Evolutionary conservation across 2,329 filamentous ascomycete species (phyloP), one percentile per base, ranked within the genome.

Genomic region (Calonectria hongkongensis): DNA sequence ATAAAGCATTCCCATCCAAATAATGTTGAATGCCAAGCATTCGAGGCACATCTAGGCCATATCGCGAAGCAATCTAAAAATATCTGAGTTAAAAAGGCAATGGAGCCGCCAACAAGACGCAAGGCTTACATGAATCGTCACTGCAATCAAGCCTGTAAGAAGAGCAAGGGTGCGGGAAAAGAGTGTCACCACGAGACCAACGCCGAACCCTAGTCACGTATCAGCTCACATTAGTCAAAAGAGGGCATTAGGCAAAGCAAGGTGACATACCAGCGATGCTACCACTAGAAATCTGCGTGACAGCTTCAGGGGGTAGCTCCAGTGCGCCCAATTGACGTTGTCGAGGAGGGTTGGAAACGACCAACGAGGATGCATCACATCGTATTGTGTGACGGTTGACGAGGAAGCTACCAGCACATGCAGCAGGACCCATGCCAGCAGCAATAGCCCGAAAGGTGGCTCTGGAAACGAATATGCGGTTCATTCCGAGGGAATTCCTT

Each of bases 111-210:
- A 12, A 15, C 21, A n/a, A 28, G n/a, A 79, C 9, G 12, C 1
- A 12, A 41, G 30, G 12, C 87, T 75, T 85, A 93, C 92, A 85
- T 94, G 91, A 18, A 93, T 80, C 36, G 90, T 86, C 16, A 94
- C 85, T 28, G 94, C 89, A 12, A 92, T 83, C 15, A 94, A 79
- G 0, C 94, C 93, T 25, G 94, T 84, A 25, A 96, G 82, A 18
- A 95, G 79, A 1, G 93, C 92, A 60, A 96, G 85, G 1, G 92
- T 91, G 80, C 91, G 91, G 10, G 93, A 95, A 82, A 96, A 95
- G 18, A 93, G 86, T 71, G 92, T 91, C 30, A 95, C 88, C 0
- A 92, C 84, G 39, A 96, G 78, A 1, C 93, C 93, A 3, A 88
- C 84, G n/a, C 89, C 78, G 68, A 94, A 90, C 21, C 92, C 92